Evolutionary conservation across 2,329 filamentous ascomycete species (phyloP), one percentile per base, ranked within the genome.

Genomic region (Epichloe baconii): DNA sequence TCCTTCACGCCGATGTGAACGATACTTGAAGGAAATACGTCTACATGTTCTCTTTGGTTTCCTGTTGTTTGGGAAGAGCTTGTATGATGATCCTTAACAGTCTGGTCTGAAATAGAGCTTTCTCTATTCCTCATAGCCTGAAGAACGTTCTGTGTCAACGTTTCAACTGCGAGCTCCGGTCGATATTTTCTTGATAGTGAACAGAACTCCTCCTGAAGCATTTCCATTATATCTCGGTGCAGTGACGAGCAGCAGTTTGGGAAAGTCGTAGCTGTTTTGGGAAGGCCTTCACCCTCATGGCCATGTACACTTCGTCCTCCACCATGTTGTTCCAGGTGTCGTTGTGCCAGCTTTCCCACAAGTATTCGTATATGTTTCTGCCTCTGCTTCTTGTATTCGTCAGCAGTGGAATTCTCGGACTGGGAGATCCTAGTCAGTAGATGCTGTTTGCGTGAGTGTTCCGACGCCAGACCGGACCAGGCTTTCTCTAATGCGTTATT

Each of bases 401-500:
- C 35, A 17, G 15, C 19, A 34, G n/a, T 51, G 10, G 51, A 45
- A 15, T 19, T 12, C 15, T 14, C 23, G 3, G 11, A 38, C 31
- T 19, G 44, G 7, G 36, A 8, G n/a, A 4, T 34, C 41, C 54
- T 58, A 17, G 57, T 65, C 46, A 68, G 66, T 14, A 63, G 59
- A 55, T 83, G 78, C 35, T 73, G 70, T 55, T 68, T 62, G 54
- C 70, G 62, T 65, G 77, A 70, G 55, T 72, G 64, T 52, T 73
- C 65, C 35, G 73, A 71, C 21, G 71, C 67, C 15, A 93, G 71
- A 15, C 73, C 69, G 43, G 83, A 68, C 87, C 90, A 95, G 37
- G 87, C 80, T 56, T 81, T 79, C 63, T 95, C 88, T 12, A 95
- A 72, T 2, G 84, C 81, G 57, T 83, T 80, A 57, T 91, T 94